phyloP scores from a whole-genome alignment of 257 asterid genomes.

The Nicotiana sylvestris region DNA sequence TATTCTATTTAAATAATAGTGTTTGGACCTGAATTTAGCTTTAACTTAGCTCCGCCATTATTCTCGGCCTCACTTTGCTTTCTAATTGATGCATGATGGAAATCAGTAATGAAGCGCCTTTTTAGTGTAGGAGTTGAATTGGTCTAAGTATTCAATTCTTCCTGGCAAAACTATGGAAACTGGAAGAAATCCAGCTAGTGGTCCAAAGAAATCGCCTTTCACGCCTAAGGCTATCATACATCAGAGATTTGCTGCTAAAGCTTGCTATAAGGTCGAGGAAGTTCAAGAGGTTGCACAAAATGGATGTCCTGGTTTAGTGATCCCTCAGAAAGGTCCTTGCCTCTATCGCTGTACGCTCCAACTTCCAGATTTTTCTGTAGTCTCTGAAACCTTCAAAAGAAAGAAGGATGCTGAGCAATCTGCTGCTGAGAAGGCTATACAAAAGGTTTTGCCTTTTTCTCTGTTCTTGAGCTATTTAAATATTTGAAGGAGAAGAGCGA shows the following conservation, averaged over 20 bases:
- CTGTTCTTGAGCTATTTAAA: background rate
- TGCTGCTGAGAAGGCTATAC: conserved; percentile 86
- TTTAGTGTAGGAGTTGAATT: conserved; percentile 9
- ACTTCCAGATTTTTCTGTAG: conserved; percentile 67
- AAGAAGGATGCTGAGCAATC: conserved; percentile 95
- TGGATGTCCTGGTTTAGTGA: conserved; percentile 68
- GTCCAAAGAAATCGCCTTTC: conserved; percentile 44
- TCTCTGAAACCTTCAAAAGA: conserved; percentile 55
- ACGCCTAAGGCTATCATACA: conserved; percentile 84
- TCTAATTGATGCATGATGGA: conserved; percentile 7
- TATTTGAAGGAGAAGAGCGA: background rate
- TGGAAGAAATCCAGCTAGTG: conserved; percentile 27
- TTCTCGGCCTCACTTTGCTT: background rate
- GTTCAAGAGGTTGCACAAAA: conserved; percentile 46
- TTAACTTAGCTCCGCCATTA: too few relatives aligned
- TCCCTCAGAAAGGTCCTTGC: conserved; percentile 58
- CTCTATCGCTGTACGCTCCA: conserved; percentile 68
- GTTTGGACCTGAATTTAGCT: too few relatives aligned
- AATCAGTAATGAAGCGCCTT: conserved; percentile 4
- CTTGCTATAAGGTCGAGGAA: conserved; percentile 72
- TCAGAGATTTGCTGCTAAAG: conserved; percentile 70
- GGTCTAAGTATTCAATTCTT: background rate
- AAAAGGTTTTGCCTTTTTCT: conserved; percentile 48
- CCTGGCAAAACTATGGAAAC: conserved; percentile 30
- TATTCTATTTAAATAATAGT: too few relatives aligned